phyloP scores from a whole-genome alignment of 371 early-diverging fungal genomes.

The Rhizopus arrhizus region DNA sequence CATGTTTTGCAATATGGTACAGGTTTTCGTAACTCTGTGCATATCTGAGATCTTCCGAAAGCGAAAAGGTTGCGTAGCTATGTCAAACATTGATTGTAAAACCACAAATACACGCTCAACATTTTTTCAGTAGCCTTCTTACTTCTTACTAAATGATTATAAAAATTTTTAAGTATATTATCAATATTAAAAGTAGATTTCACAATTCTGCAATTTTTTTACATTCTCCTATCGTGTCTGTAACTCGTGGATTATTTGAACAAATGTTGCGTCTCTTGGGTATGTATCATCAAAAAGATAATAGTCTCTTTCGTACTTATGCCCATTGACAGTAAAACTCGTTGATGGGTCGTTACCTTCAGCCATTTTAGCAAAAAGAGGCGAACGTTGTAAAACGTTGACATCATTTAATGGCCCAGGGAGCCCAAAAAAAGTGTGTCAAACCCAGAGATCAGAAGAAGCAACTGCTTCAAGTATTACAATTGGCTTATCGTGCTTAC shows the following conservation, averaged over 20 bases:
- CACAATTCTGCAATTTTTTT: not conserved
- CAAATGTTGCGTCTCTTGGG: not conserved
- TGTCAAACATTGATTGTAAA: not conserved
- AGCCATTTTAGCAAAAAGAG: not conserved
- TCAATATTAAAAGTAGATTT: too few species aligned
- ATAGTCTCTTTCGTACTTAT: constrained; percentile 1
- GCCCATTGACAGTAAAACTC: not conserved
- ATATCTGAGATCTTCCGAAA: not conserved
- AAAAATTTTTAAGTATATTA: not conserved
- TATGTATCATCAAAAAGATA: constrained; percentile 4
- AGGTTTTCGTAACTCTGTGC: not conserved
- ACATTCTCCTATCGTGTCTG: not conserved
- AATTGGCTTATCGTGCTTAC: constrained; percentile 6
- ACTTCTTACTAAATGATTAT: not conserved
- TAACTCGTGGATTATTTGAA: not conserved
- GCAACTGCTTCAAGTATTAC: constrained; percentile 8
- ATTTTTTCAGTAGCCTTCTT: not conserved
- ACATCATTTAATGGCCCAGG: constrained; percentile 5
- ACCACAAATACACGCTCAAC: constrained; percentile 4
- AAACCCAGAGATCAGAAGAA: constrained; percentile 8
- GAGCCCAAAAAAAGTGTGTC: constrained; percentile 4
- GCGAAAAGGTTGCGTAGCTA: not conserved
- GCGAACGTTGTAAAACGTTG: not conserved
- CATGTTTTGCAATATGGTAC: constrained; percentile 13
- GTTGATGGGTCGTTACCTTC: not conserved